Evolutionary conservation across 2,329 filamentous ascomycete genomes (phyloP), one percentile per base, ranked within the genome.

Genomic region (Phialemonium atrogriseum): DNA sequence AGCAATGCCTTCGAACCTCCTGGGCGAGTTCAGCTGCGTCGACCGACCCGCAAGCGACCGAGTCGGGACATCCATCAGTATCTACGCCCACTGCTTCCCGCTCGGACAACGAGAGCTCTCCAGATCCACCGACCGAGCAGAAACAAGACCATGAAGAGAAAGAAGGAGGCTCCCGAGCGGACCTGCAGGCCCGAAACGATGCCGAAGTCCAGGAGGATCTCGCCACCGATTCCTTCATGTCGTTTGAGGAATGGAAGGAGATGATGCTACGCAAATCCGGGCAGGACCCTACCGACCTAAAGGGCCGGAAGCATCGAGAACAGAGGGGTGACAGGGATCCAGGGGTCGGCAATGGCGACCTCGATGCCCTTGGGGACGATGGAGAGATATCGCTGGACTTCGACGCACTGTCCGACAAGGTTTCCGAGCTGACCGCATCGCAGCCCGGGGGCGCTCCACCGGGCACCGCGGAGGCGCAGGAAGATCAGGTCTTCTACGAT

Each of bases 211-310:
- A 82, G 9, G 80, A 85, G 48, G 83, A 84, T 44, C 73, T 80
- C 27, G 59, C 59, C 27, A 59, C 60, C 3, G 55, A 56, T 28
- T 80, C 87, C 6, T 96, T 96, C 54, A 77, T 96, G 47, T 95
- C 91, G 0, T 98, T 98, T 47, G 91, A 96, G 53, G 89, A 96
- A 48, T 98, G 91, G 91, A 96, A 94, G 61, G 85, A 82, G 49
- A 83, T 88, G 65, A 94, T 94, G 60, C 63, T 96, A 12, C 84
- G 80, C 31, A 84, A 86, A 51, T 80, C 77, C 4, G 89, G 86
- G 10, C 89, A 95, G 50, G 70, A 75, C 33, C 64, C 65, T 5
- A 56, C 86, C 64, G 50, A 83, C 60, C 43, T 84, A 70, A 57
- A 78, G 70, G 56, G 69, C 70, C 51, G 83, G 62, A 52, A 75